Base-by-base conservation (phyloP, 768 basidiomycete genomes). In the Pulveroboletus sp. region DNA sequence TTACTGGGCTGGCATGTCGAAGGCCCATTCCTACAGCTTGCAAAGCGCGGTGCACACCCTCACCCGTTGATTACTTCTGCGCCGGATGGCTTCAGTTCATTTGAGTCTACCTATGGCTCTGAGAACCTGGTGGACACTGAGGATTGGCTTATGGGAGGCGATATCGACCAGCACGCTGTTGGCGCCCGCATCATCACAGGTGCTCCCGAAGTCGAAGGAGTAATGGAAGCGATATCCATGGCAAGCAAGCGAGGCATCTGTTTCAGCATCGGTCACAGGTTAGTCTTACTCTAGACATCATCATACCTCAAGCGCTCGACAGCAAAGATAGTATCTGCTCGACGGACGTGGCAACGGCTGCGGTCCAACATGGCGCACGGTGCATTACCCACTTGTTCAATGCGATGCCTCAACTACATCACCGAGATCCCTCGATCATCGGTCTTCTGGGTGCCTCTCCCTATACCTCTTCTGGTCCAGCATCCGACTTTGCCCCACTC, bases 351-450 rank as follows among this genome's bases (percentile, higher is more conserved):
- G 89, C 92, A 7, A 83, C 82, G 17, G 68, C 77, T 8, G 89
- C 89, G 3, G 76, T 93, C 5, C 68, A 75, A 15, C 74, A 76
- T 49, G 92, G 92, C 17, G 88, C 90, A 6, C 76, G 82, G n/a
- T 79, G 92, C 50, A 89, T 94, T 57, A 94, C 93, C 0, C 93
- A 94, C 68, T 73, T 94, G 24, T 93, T 92, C 81, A 95, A 95
- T 57, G 89, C 91, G 7, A 93, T 93, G 91, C 88, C 88, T 12
- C 88, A 87, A 59, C 68, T 90, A 35, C 87, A 94, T 64, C 92
- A 95, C 64, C 80, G 93, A 31, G 91, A 93, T 64, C 92, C 93
- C 10, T 89, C 89, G 10, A 90, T 94, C 61, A 91, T 94, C 49
- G 93, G 93, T 26, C 76, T 94, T 8, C 70, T 95, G 46, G 90